phyloP scores from a whole-genome alignment of 73 alveolate species.

The Tetrahymena malaccensis region DNA sequence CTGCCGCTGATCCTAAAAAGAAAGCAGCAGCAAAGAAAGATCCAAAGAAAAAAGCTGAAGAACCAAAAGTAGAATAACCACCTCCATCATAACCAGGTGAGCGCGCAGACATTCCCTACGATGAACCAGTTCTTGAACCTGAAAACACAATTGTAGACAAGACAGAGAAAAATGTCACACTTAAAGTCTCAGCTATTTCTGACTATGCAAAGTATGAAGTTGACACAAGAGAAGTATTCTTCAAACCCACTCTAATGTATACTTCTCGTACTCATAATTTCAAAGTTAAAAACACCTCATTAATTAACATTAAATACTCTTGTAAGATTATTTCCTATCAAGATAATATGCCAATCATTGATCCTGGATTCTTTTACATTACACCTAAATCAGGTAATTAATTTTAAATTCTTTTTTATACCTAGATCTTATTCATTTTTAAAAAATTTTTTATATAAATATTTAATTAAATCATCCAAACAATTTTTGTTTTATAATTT shows the following conservation, averaged over 20 bases:
- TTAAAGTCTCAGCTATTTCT: slow-evolving; percentile 76
- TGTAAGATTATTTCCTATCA: slow-evolving; percentile 72
- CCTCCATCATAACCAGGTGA: slow-evolving; percentile 61
- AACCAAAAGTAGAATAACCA: slow-evolving; percentile 22
- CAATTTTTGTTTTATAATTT: too few species aligned
- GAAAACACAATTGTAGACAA: slow-evolving; percentile 75
- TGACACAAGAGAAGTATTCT: slow-evolving; percentile 69
- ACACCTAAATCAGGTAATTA: slow-evolving; percentile 67
- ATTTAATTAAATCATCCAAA: too few species aligned
- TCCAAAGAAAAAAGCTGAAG: slow-evolving; percentile 77
- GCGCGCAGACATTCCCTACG: slow-evolving; percentile 86
- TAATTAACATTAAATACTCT: slow-evolving; percentile 76
- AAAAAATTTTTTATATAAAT: too few species aligned
- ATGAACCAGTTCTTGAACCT: slow-evolving; percentile 90
- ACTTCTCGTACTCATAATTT: slow-evolving; percentile 91
- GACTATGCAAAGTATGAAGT: slow-evolving; percentile 94
- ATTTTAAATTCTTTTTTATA: background rate
- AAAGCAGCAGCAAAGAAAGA: slow-evolving; percentile 68
- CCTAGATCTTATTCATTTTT: too few species aligned
- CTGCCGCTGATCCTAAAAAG: slow-evolving; percentile 61
- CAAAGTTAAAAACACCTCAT: slow-evolving; percentile 77
- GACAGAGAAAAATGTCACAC: slow-evolving; percentile 81
- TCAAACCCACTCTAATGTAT: slow-evolving; percentile 94
- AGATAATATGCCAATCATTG: slow-evolving; percentile 75
- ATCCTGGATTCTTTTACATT: slow-evolving; percentile 90